Percentiles rank a stretch among this genome's conserved stretches.
Conservation (phyloP, 371 early-diverging fungal genomes). For the Caulochytrium protostelioides region DNA sequence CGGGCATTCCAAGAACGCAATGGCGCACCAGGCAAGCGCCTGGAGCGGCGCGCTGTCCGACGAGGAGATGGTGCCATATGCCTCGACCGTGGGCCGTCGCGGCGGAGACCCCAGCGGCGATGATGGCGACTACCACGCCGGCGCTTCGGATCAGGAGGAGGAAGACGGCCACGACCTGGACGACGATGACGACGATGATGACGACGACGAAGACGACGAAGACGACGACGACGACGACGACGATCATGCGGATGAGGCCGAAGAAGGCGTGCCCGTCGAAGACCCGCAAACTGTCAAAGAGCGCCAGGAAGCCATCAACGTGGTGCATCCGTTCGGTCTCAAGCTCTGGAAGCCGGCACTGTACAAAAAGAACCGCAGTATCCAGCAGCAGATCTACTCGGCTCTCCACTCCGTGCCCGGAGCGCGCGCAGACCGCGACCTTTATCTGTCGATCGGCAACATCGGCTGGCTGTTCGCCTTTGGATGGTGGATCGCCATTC, state of each 20-base stretch:
- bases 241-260: slow-evolving; percentile 10
- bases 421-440: slow-evolving; percentile 18
- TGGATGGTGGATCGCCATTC: slow-evolving; percentile 68
- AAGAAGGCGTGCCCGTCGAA: slow-evolving; percentile 11
- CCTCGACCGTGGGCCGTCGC: too few species aligned
- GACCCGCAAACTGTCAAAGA: slow-evolving; percentile 3
- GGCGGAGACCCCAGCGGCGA: too few species aligned
- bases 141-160: too few species aligned
- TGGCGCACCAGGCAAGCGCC: too few species aligned
- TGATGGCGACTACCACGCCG: too few species aligned
- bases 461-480: slow-evolving; percentile 61
- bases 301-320: slow-evolving; percentile 20
- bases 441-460: slow-evolving; percentile 56
- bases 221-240: slow-evolving; percentile 1
- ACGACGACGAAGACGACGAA: too few species aligned
- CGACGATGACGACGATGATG: slow-evolving; percentile 4
- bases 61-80: too few species aligned
- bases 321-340: slow-evolving; percentile 70
- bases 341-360: slow-evolving; percentile 92
- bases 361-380: slow-evolving; percentile 77
- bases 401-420: slow-evolving; percentile 48
- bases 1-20: too few species aligned
- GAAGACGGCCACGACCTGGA: slow-evolving; percentile 6
- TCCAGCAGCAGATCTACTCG: slow-evolving; percentile 47
- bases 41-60: too few species aligned